Evolutionary conservation across 257 asterid genomes (phyloP).

Genomic region (Solanum peruvianum): DNA sequence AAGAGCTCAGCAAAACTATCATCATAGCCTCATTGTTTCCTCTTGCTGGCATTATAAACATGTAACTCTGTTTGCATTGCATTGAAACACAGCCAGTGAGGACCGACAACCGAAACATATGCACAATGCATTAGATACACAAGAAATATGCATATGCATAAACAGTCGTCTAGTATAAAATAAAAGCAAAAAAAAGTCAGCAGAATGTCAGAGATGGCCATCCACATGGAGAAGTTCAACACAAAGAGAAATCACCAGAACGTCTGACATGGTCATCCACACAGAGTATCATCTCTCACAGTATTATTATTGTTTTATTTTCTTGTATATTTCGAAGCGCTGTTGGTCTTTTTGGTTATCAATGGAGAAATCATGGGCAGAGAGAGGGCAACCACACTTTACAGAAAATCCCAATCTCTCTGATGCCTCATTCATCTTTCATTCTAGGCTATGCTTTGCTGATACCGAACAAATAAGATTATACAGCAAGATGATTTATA

Average conservation of each 20-base stretch:
- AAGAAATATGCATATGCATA: not conserved
- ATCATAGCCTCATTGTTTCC: not conserved
- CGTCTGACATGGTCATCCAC: not conserved
- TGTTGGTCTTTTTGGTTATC: not conserved
- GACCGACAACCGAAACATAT: not conserved
- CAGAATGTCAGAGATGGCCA: not conserved
- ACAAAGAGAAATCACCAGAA: not conserved
- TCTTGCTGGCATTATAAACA: not conserved
- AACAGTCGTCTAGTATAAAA: not conserved
- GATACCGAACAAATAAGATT: not conserved
- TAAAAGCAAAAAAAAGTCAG: not conserved
- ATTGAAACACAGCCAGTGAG: not conserved
- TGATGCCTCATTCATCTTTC: not conserved
- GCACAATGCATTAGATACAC: not conserved
- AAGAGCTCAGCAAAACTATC: not conserved
- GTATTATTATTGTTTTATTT: not conserved
- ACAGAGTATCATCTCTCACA: not conserved
- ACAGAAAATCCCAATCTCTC: not conserved
- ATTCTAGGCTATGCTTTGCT: not conserved
- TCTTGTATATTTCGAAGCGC: not conserved
- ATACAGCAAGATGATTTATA: not conserved
- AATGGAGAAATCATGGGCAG: conserved; percentile 9
- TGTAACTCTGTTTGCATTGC: not conserved
- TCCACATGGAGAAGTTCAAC: not conserved
- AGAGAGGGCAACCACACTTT: conserved; percentile 32